Percentiles rank a stretch among this genome's conserved stretches.
These are phyloP conservation scores for Actinidia polygama DNA, from an alignment of 179 eudicot species.

Conservation along the genomic window DNA sequence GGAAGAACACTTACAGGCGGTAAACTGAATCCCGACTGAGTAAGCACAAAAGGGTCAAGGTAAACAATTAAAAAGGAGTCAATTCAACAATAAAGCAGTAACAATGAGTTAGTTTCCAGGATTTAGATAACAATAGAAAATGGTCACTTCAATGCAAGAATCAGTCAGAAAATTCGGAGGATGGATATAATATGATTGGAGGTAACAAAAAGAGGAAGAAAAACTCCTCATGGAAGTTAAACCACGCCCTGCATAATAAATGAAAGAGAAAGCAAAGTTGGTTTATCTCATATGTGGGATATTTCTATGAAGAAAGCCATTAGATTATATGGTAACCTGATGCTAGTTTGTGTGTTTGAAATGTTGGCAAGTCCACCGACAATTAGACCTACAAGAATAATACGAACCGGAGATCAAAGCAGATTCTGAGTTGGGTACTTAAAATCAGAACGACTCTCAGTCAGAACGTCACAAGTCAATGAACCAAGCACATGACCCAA, in stretches of 20 bases:
- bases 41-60: constrained; percentile 63
- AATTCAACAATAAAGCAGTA: constrained; percentile 3
- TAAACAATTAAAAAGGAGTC: constrained; percentile 31
- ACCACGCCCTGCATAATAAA: constrained; percentile 77
- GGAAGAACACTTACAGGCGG: constrained; percentile 73
- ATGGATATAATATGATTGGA: constrained; percentile 99
- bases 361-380: constrained; percentile 97
- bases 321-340: constrained; percentile 56
- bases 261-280: neutral
- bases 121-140: neutral
- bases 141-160: neutral
- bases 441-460: neutral
- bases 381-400: constrained; percentile 67
- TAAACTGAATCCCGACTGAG: constrained; percentile 98
- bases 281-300: neutral
- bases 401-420: constrained; percentile 1
- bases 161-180: neutral
- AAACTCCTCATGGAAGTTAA: constrained; percentile 98
- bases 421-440: no score
- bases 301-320: neutral
- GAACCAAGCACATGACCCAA: neutral
- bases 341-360: constrained; percentile 88
- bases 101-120: neutral
- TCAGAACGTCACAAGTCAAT: neutral
- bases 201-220: constrained; percentile 97